Evolutionary conservation across 768 basidiomycete genomes (phyloP), one percentile per base, ranked within the genome.

Genomic region (Boletales sp.): DNA sequence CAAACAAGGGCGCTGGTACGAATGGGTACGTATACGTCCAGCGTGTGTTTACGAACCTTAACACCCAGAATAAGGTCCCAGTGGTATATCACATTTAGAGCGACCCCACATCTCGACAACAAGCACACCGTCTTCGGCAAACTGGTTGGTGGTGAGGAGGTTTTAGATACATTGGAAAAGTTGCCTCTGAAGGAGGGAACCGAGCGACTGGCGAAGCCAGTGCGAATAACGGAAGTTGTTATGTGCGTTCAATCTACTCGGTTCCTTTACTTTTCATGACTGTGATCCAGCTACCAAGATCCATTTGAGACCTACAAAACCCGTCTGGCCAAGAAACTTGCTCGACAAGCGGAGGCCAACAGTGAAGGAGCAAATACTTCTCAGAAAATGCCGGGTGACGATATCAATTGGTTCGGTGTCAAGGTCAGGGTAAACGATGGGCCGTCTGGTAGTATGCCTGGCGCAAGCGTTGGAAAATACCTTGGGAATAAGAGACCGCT

Each of bases 71-170:
- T 34, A 24, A 92, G 91, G 13, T 92, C 92, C 3, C 95, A 97
- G 63, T 99, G 92, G 70, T 98, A 91, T 67, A 63, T 98, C 40
- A 94, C 95, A 0, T 98, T 97, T 76, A 80, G 77, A 45, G 70
- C 85, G 1, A 80, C 91, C 8, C 78, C 90, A 0, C 83, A 98
- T 66, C 80, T 99, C 18, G 90, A 98, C 68, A 87, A 83, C 52
- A 94, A 94, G 62, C 93, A 94, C 62, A 94, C 94, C 0, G 97
- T 98, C 2, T 99, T 98, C 62, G 97, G 97, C 3, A 94, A 95
- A 58, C 77, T 98, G 13, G 94, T 99, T 2, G 97, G 97, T 9
- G 97, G 95, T 17, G 90, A 95, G 64, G 90, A 94, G 27, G 84
- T 95, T 8, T 73, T 98, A 1, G 81, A 90, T 61, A 80, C 86